Evolutionary conservation across 2,329 filamentous ascomycete genomes (phyloP).

Genomic region (Cercospora berteroae): DNA sequence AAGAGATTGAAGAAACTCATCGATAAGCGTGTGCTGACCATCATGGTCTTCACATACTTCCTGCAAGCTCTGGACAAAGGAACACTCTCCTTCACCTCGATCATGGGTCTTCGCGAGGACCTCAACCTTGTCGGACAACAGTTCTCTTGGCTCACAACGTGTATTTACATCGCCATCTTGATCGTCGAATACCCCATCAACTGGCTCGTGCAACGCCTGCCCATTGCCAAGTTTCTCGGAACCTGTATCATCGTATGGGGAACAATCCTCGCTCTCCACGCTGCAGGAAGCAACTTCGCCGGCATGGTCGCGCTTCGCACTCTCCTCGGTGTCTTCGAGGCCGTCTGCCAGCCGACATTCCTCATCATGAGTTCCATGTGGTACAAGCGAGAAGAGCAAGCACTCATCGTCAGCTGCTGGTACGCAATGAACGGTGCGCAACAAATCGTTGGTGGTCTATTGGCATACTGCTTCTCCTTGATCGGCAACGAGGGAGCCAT

Average conservation of each 20-base stretch:
- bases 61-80: constrained; percentile 68
- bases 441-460: constrained; percentile 68
- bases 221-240: constrained; percentile 60
- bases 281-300: constrained; percentile 60
- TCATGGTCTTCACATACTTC: constrained; percentile 75
- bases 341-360: constrained; percentile 66
- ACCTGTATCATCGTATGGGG: constrained; percentile 66
- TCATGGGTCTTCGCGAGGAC: constrained; percentile 58
- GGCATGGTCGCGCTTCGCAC: constrained; percentile 61
- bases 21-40: constrained; percentile 63
- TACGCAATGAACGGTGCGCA: constrained; percentile 48
- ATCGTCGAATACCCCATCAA: constrained; percentile 71
- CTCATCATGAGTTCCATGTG: constrained; percentile 67
- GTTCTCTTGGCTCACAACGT: constrained; percentile 71
- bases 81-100: constrained; percentile 61
- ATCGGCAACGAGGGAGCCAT: constrained; percentile 30
- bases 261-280: constrained; percentile 58
- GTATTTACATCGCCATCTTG: constrained; percentile 70
- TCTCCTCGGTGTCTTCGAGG: constrained; percentile 69
- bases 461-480: constrained; percentile 55
- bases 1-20: constrained; percentile 62
- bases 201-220: constrained; percentile 60
- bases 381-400: constrained; percentile 69
- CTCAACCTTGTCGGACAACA: constrained; percentile 48
- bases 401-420: constrained; percentile 66